Evolutionary conservation across 148 eudicot species (phyloP).

Genomic region (Arctostaphylos glauca): DNA sequence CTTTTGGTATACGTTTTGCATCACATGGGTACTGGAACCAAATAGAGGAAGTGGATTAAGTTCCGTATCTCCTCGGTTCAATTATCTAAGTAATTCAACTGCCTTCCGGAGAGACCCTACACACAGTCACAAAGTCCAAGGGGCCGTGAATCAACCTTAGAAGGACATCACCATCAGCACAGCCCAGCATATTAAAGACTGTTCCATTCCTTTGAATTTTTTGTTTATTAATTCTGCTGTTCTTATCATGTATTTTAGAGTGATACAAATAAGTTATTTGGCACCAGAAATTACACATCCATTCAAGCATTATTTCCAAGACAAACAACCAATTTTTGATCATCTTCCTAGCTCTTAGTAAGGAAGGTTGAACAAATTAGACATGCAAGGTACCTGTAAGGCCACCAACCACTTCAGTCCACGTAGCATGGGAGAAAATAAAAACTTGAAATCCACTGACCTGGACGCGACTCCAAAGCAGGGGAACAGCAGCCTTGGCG

Average conservation of each 20-base stretch:
- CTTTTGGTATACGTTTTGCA: no score
- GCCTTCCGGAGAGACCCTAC: no score
- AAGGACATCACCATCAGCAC: no score
- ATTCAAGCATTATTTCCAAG: neutral
- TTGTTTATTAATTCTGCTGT: neutral
- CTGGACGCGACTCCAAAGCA: constrained; percentile 98
- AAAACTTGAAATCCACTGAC: constrained; percentile 33
- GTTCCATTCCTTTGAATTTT: neutral
- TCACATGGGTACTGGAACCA: no score
- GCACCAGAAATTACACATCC: neutral
- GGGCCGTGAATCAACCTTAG: no score
- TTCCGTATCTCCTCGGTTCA: no score
- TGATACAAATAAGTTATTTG: neutral
- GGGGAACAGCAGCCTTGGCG: constrained; percentile 85
- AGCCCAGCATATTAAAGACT: neutral
- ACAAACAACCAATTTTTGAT: neutral
- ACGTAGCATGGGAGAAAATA: constrained; percentile 1
- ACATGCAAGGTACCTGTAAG: neutral
- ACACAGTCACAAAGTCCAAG: no score
- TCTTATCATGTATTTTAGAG: neutral
- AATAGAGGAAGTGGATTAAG: no score
- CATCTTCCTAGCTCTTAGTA: neutral
- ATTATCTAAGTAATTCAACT: no score
- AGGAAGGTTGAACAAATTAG: neutral
- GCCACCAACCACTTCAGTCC: constrained; percentile 2